Evolutionary conservation across 495 filamentous ascomycete species (phyloP), one percentile per base, ranked within the genome.

Genomic region (Trichoderma orchidacearum): DNA sequence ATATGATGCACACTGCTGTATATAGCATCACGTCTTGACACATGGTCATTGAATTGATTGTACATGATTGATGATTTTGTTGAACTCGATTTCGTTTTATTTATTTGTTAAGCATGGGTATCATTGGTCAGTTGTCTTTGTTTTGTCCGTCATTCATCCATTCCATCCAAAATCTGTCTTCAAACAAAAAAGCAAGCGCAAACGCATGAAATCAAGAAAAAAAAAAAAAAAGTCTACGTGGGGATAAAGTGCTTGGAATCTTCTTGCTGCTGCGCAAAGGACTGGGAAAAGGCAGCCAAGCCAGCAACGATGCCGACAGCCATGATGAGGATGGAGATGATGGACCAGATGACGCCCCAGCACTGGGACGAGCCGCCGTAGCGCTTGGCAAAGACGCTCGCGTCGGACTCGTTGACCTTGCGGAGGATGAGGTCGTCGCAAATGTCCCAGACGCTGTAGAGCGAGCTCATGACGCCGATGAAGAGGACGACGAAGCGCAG

Each of bases 381-480:
- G 28, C 79, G 75, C 68, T 86, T 73, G 6, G 86, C 86, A 60
- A 90, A 90, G 15, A 87, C 84, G 62, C 83, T 87, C n/a, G 86
- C 85, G 67, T 90, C 86, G 6, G 85, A 89, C 34, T 75, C 80
- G 63, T 90, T 89, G 51, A 89, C 85, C 71, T 90, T 90, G 54
- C 86, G 80, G 3, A 90, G 73, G 63, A 90, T 89, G n/a, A 90
- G 74, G 59, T 90, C 86, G 58, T 90, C 86, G 65, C 86, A 90
- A 66, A 90, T 90, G 80, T 90, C 86, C 86, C 86, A 90, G 28
- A 86, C 86, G 60, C 82, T 86, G 63, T 90, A 90, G 11, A 89
- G 74, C 13, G 76, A 78, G 21, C 77, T 82, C 86, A 90, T 90
- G 53, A 90, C 85, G 15, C 85, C 87, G 56, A 91, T 89, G 60